Percentiles rank a stretch among this genome's conserved stretches.
phyloP scores from a whole-genome alignment of 208 protist species.

The Herpetomonas tarakana region DNA sequence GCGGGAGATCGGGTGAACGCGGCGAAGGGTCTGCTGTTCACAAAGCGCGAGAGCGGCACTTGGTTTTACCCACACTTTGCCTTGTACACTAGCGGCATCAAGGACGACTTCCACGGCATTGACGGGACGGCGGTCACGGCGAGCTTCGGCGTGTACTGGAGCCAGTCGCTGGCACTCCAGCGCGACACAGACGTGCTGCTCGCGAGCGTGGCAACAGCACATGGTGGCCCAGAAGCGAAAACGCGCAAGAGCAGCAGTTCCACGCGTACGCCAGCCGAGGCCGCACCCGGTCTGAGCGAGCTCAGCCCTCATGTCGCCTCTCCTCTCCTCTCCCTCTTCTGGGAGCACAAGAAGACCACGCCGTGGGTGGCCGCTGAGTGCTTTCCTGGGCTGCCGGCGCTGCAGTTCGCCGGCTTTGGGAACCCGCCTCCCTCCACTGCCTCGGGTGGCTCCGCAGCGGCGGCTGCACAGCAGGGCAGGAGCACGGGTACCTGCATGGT shows the following conservation, averaged over 20 bases:
- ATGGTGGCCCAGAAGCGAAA: neutral
- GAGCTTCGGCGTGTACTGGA: conserved; percentile 62
- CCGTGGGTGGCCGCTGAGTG: conserved; percentile 38
- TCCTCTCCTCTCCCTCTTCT: conserved; percentile 49
- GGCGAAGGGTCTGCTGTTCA: conserved; percentile 25
- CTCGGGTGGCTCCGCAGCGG: conserved; percentile 36
- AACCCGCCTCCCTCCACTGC: neutral
- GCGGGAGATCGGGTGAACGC: conserved; percentile 45
- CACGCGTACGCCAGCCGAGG: neutral
- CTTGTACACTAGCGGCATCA: conserved; percentile 28
- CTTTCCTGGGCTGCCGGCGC: conserved; percentile 46
- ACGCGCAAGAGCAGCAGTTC: neutral
- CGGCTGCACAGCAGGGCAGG: conserved; percentile 23
- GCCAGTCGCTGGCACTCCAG: conserved; percentile 66
- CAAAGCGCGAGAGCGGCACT: conserved; percentile 20
- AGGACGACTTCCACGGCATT: conserved; percentile 58
- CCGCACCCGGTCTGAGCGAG: neutral
- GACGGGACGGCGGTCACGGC: conserved; percentile 27
- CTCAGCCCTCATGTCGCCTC: conserved; percentile 75
- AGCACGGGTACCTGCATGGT: conserved; percentile 32
- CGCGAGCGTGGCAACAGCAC: too few species aligned
- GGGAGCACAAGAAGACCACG: conserved; percentile 20
- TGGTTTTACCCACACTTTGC: conserved; percentile 83
- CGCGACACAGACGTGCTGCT: conserved; percentile 32
- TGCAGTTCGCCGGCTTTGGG: neutral